Percentiles rank a stretch among this genome's conserved stretches.
Conservation (phyloP, 2,329 filamentous ascomycete species). For the Neopestalotiopsis rosae region DNA sequence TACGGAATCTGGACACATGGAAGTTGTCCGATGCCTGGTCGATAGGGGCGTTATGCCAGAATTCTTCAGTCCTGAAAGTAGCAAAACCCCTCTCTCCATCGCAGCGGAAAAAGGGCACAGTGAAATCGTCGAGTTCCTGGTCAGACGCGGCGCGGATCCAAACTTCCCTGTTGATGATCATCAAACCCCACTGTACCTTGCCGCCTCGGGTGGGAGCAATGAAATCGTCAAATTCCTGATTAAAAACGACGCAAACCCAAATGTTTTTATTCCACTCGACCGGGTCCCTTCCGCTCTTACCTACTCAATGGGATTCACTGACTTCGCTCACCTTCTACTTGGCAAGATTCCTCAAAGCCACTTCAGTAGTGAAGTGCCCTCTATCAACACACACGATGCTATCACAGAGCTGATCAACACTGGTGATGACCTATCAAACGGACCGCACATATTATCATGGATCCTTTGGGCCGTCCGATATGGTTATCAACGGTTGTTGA, state of each 20-base stretch:
- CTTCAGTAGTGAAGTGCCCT: not conserved
- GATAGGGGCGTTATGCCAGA: not conserved
- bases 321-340: not conserved
- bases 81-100: not conserved
- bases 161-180: not conserved
- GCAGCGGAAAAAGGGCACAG: not conserved
- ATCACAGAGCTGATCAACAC: not conserved
- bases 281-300: fast-evolving
- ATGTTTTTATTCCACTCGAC: not conserved
- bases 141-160: not conserved
- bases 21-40: not conserved
- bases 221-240: not conserved
- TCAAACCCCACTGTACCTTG: not conserved
- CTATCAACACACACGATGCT: not conserved
- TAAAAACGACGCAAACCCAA: not conserved
- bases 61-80: not conserved
- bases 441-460: not conserved
- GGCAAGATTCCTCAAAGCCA: not conserved
- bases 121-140: not conserved
- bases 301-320: not conserved
- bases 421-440: not conserved
- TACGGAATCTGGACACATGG: not conserved
- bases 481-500: not conserved
- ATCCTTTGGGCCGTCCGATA: not conserved
- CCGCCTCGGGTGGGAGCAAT: not conserved